A percentile compares a stretch with the other conserved stretches of the same genome.
Evolutionary conservation across 202 grass and related monocot genomes (phyloP).

Genomic region (Thinopyrum obtusiflorum): DNA sequence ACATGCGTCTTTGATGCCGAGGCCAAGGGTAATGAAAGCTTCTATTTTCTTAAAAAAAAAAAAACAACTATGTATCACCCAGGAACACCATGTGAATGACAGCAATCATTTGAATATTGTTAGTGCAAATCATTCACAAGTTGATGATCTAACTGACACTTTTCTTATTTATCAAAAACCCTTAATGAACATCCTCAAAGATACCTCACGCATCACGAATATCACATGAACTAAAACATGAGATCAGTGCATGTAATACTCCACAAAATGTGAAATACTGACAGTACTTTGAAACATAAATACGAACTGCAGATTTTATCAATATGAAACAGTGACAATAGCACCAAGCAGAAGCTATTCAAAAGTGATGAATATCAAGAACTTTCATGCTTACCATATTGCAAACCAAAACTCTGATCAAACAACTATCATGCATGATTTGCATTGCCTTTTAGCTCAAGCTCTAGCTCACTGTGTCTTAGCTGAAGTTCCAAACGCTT

Average conservation of each 20-base stretch:
- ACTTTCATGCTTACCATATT: constrained; percentile 20
- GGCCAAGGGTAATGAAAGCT: background rate
- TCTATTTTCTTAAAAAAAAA: background rate
- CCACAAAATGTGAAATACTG: background rate
- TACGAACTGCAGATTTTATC: background rate
- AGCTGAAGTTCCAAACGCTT: constrained; percentile 58
- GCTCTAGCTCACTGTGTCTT: constrained; percentile 56
- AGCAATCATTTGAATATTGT: background rate
- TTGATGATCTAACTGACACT: background rate
- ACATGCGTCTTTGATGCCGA: background rate
- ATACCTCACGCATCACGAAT: background rate
- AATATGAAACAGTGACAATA: constrained; percentile 15
- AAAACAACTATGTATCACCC: background rate
- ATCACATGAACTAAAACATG: constrained; percentile 1
- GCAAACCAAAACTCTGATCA: background rate
- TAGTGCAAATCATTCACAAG: constrained; percentile 19
- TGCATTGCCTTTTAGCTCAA: constrained; percentile 30
- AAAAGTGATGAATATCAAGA: background rate
- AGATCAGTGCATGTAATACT: constrained; percentile 2
- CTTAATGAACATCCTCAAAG: background rate
- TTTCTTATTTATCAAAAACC: constrained; percentile 27
- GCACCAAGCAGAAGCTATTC: background rate
- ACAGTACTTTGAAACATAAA: constrained; percentile 13
- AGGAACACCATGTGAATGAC: background rate
- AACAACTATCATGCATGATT: constrained; percentile 26